Evolutionary conservation across 2,329 filamentous ascomycete genomes (phyloP), one percentile per base, ranked within the genome.

Genomic region (Cladosporium oxysporum): DNA sequence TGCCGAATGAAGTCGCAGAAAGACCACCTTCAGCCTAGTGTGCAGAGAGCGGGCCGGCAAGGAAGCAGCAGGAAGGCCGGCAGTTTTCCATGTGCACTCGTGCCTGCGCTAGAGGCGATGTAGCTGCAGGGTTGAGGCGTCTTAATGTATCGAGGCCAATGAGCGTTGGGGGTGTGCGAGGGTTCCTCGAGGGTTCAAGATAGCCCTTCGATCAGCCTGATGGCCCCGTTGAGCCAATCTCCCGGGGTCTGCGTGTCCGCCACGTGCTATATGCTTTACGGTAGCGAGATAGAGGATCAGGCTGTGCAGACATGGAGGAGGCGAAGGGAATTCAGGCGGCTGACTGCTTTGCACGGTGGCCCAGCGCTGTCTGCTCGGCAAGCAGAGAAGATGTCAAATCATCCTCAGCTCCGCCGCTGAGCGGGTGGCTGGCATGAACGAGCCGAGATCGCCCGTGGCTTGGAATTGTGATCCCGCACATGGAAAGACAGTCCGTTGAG

Each of bases 21-120:
- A 31, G 47, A 49, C 26, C n/a, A 49, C 33, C n/a, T 14, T n/a
- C 18, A 50, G 44, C 14, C 29, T 62, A 62, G 59, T 29, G 31
- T 50, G 59, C 44, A 37, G 28, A 37, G 23, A 21, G 59, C 28
- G 44, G 59, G 59, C 23, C 59, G 59, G 47, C 31, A 55, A 29
- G 28, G 28, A n/a, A n/a, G 11, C 28, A 35, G 5, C 10, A 53
- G 35, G 50, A 26, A 63, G 61, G 31, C 26, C 61, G 61, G 61
- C 61, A 63, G 16, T 63, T 57, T 49, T 21, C 50, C 37, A 31
- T 57, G 50, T 35, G 35, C 33, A 23, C 41, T 47, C 41, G 49
- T 53, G 47, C 60, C 33, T 47, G 50, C 50, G 61, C 61, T 55
- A 63, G 50, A 62, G 55, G 55, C 58, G 58, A 47, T 57, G 50